These are phyloP conservation scores for Hemileccinum impolitum DNA, from an alignment of 768 basidiomycete genomes.

Conservation along the genomic window DNA sequence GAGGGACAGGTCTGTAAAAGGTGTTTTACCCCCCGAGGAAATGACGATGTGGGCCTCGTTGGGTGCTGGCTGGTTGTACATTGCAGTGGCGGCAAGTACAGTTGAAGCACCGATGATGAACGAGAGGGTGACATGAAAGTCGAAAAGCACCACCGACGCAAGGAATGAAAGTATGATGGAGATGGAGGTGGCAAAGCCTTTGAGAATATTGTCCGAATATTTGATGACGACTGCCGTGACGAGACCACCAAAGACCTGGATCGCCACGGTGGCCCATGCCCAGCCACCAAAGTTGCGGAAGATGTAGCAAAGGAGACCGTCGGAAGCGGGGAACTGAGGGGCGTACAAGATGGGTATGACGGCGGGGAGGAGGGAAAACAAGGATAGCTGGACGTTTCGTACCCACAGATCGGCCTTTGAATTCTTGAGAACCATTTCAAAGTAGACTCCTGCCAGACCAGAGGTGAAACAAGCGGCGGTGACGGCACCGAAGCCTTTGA, in stretches of 20 bases:
- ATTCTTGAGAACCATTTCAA: conserved; percentile 89
- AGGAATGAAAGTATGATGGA: conserved; percentile 95
- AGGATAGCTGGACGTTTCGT: conserved; percentile 83
- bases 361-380: conserved; percentile 90
- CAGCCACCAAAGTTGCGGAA: conserved; percentile 88
- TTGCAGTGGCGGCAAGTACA: conserved; percentile 86
- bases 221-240: conserved; percentile 96
- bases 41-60: conserved; percentile 34
- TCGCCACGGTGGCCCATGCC: conserved; percentile 92
- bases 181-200: conserved; percentile 96
- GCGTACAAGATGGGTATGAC: conserved; percentile 72
- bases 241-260: conserved; percentile 91
- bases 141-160: conserved; percentile 87
- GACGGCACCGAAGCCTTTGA: conserved; percentile 82
- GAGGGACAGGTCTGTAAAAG: conserved; percentile 44
- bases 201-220: conserved; percentile 92
- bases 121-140: conserved; percentile 81
- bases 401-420: conserved; percentile 86
- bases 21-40: conserved; percentile 33
- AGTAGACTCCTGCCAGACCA: conserved; percentile 89
- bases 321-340: conserved; percentile 38
- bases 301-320: conserved; percentile 52
- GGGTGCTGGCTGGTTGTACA: conserved; percentile 80
- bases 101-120: conserved; percentile 85
- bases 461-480: conserved; percentile 85